Evolutionary conservation across 768 basidiomycete species (phyloP), one percentile per base, ranked within the genome.

Genomic region (Mycena filopes): DNA sequence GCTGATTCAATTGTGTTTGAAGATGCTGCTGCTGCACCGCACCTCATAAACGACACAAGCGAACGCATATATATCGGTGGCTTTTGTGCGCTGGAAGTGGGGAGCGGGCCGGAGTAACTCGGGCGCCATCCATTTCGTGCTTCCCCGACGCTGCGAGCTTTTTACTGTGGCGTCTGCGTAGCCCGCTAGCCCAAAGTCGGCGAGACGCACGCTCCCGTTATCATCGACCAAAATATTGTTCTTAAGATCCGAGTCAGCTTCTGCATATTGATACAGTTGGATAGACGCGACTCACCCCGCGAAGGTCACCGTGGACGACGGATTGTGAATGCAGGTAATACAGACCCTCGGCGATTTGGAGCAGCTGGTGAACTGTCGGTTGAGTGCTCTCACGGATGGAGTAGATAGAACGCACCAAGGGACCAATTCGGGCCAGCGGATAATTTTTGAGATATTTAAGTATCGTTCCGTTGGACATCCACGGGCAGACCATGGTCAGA

Each of bases 181-280:
- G 20, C 58, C 42, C 7, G 72, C 64, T 12, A 73, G 42, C 13
- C 72, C 72, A 48, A 73, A 73, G 45, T 73, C 72, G 16, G 72
- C 71, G 13, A 73, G 56, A 18, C 54, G 69, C 3, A 60, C 62
- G 29, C 68, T 63, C 3, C 66, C 63, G n/a, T 59, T 53, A 25
- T 72, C 69, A 59, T 72, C 71, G 9, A 72, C 43, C 15, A 72
- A 57, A 38, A 72, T 58, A 33, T 72, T 70, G 29, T 38, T 43
- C 69, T 70, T 2, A 29, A 16, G 12, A 29, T n/a, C 26, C 28
- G 38, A 15, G 10, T 16, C 26, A n/a, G 4, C 11, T n/a, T n/a
- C n/a, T n/a, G n/a, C 16, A 18, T 13, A 26, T 31, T 38, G n/a
- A 10, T 15, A 11, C 6, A 20, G 12, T 12, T 20, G 29, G 21